Percentiles rank a stretch among this genome's conserved stretches.
These are phyloP conservation scores for Thinopyrum elongatum DNA, from an alignment of 176 grass and related monocot species.

Conservation along the genomic window DNA sequence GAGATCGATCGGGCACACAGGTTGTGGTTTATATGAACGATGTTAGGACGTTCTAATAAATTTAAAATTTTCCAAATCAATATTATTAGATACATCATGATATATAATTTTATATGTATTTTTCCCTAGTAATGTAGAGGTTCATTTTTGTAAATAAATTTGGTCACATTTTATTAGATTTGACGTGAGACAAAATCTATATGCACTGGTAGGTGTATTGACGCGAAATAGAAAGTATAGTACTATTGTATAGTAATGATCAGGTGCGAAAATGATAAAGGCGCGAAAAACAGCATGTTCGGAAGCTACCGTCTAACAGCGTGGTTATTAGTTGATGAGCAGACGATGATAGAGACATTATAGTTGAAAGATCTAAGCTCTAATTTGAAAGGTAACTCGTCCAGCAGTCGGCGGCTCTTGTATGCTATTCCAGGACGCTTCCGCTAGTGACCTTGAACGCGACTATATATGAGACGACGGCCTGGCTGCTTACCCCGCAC, in stretches of 20 bases:
- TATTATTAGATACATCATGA: background rate
- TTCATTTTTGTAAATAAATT: background rate
- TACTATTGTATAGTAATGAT: background rate
- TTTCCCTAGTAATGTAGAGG: too few species aligned
- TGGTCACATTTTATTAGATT: too few species aligned
- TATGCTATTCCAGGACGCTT: too few species aligned
- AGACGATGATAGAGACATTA: background rate
- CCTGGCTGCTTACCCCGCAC: background rate
- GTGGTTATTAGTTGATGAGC: background rate
- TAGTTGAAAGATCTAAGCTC: background rate
- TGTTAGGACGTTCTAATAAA: too few species aligned
- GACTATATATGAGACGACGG: background rate
- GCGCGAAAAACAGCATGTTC: background rate
- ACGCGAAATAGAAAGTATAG: too few species aligned
- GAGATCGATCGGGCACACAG: too few species aligned
- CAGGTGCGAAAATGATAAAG: background rate
- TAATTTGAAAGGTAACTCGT: background rate
- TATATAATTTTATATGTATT: background rate
- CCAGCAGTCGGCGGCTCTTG: too few species aligned
- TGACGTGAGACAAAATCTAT: too few species aligned
- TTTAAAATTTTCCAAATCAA: too few species aligned
- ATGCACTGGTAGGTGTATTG: too few species aligned
- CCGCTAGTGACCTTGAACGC: too few species aligned
- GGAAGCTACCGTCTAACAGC: background rate
- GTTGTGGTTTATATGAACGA: too few species aligned